These are phyloP conservation scores for Glaciozyma martinii DNA, from an alignment of 768 basidiomycete genomes.

Conservation along the genomic window DNA sequence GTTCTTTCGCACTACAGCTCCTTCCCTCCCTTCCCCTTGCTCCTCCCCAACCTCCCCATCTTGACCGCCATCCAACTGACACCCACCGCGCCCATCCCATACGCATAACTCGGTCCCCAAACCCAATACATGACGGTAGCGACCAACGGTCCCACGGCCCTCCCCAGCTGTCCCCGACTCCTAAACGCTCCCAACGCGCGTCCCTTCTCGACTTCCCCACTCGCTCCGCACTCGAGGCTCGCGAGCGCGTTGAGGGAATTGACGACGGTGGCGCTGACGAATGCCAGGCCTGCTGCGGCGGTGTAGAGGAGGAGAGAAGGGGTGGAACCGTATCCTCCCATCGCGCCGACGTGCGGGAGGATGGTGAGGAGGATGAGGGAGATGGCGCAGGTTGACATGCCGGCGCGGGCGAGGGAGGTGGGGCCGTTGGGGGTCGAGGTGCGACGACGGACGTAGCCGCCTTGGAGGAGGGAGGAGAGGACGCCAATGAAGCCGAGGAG, in stretches of 20 bases:
- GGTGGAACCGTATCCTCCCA: conserved; percentile 59
- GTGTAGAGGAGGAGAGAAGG: conserved; percentile 41
- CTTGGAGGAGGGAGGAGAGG: conserved; percentile 65
- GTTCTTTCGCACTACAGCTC: too few relatives aligned
- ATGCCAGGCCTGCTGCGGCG: conserved; percentile 78
- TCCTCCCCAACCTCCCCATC: too few relatives aligned
- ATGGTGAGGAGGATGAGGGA: conserved; percentile 63
- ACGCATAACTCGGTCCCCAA: too few relatives aligned
- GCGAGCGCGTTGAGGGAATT: conserved; percentile 85
- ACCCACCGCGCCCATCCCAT: too few relatives aligned
- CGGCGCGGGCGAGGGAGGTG: conserved; percentile 70
- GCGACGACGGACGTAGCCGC: conserved; percentile 81
- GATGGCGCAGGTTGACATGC: conserved; percentile 61
- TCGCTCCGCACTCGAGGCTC: conserved; percentile 53
- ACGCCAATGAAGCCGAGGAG: conserved; percentile 82
- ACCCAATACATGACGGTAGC: conserved; percentile 44
- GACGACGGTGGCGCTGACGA: conserved; percentile 91
- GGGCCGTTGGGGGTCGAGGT: conserved; percentile 62
- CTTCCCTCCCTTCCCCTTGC: too few relatives aligned
- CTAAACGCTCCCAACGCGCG: conserved; percentile 68
- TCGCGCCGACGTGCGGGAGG: conserved; percentile 49
- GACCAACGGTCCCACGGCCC: conserved; percentile 84
- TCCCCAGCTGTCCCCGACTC: conserved; percentile 87
- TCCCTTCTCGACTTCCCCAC: conserved; percentile 52
- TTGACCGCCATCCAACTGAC: too few relatives aligned